phyloP scores from a whole-genome alignment of 257 asterid species.

The Rhazya stricta region DNA sequence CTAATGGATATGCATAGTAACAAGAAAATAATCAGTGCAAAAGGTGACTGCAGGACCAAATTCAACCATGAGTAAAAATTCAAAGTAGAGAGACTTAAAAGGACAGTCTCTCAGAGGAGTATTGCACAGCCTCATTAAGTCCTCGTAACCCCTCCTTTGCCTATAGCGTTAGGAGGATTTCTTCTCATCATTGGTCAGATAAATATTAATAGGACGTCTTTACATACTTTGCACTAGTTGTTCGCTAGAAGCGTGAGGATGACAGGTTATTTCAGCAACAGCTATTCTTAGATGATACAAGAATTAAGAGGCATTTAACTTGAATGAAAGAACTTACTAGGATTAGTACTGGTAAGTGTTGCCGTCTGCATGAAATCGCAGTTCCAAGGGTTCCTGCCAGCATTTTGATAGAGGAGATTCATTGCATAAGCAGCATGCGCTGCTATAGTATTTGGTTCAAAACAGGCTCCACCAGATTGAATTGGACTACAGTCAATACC shows the following conservation, averaged over 20 bases:
- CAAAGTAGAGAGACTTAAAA: neutral
- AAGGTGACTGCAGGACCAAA: too few relatives aligned
- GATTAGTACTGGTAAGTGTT: conserved; percentile 46
- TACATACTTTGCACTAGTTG: neutral
- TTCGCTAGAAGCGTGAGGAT: neutral
- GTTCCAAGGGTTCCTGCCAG: conserved; percentile 73
- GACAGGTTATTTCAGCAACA: neutral
- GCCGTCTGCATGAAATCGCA: conserved; percentile 75
- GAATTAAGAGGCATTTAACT: neutral
- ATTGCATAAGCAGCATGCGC: conserved; percentile 80
- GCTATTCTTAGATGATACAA: neutral
- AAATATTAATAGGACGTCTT: neutral
- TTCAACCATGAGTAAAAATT: neutral
- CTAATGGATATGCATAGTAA: neutral
- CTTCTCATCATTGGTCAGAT: neutral
- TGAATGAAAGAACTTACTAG: conserved; percentile 46
- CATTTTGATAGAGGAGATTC: conserved; percentile 74
- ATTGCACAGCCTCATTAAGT: neutral
- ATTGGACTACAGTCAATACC: conserved; percentile 70
- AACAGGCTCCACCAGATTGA: conserved; percentile 71
- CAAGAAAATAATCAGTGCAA: too few relatives aligned
- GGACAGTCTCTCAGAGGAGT: neutral
- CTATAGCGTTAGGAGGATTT: neutral
- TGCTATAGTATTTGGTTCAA: conserved; percentile 51
- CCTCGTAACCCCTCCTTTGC: neutral